A percentile compares a stretch with the other conserved stretches of the same genome.
These are phyloP conservation scores for Daldinia childiae DNA, from an alignment of 495 filamentous ascomycete genomes.

Conservation along the genomic window DNA sequence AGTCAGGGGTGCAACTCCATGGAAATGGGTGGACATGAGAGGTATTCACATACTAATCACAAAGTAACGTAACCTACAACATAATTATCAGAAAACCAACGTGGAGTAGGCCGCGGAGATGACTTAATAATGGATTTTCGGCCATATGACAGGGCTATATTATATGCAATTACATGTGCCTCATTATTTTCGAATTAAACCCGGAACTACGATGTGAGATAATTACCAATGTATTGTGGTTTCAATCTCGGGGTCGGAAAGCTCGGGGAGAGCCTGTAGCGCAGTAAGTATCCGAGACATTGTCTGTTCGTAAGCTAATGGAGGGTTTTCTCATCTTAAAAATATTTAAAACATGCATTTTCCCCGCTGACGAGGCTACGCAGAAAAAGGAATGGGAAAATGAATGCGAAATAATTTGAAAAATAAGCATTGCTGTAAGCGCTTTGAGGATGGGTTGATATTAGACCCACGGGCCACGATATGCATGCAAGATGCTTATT, in stretches of 20 bases:
- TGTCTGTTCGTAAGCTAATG: constrained; percentile 13
- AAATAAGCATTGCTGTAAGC: constrained; percentile 10
- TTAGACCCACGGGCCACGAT: constrained; percentile 10
- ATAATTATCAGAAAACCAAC: not conserved
- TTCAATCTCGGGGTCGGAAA: constrained; percentile 21
- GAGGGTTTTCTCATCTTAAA: constrained; percentile 1
- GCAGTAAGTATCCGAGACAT: constrained; percentile 31
- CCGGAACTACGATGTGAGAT: not conserved
- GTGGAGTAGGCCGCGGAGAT: not conserved
- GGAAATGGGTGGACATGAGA: constrained; percentile 33
- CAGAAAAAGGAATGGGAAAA: not conserved
- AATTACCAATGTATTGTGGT: not conserved
- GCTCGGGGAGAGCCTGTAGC: constrained; percentile 14
- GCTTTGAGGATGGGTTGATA: not conserved
- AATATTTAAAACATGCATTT: constrained; percentile 14
- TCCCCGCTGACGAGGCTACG: not conserved
- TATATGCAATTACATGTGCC: not conserved
- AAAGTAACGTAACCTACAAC: too few relatives aligned
- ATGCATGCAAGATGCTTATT: constrained; percentile 17
- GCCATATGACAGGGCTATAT: too few relatives aligned
- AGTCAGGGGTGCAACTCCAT: constrained; percentile 27
- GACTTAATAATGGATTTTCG: too few relatives aligned
- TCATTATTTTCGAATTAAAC: not conserved
- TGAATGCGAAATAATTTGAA: not conserved
- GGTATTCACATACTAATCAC: not conserved